A percentile compares a stretch with the other conserved stretches of the same genome.
Evolutionary conservation across 2,329 filamentous ascomycete species (phyloP).

Genomic region (Beauveria caledonica): DNA sequence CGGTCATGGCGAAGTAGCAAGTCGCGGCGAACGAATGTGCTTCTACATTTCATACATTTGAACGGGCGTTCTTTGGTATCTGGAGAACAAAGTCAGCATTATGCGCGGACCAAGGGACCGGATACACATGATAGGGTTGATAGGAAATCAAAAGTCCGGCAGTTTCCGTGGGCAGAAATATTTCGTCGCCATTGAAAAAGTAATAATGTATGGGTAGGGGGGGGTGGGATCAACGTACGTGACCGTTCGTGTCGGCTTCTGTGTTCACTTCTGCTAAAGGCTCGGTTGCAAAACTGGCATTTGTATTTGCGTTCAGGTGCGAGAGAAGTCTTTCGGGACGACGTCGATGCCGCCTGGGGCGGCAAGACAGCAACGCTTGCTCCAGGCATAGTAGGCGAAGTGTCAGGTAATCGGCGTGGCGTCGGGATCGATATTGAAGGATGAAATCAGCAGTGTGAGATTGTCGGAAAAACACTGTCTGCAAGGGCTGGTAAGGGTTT

Average conservation of each 20-base stretch:
- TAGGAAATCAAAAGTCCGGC: neutral
- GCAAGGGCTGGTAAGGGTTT: constrained; percentile 1
- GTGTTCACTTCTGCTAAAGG: constrained; percentile 96
- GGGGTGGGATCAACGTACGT: constrained; percentile 59
- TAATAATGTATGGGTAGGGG: neutral
- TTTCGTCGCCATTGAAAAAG: neutral
- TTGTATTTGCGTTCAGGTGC: constrained; percentile 98
- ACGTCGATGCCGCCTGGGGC: constrained; percentile 58
- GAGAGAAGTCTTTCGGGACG: constrained; percentile 65
- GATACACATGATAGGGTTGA: neutral
- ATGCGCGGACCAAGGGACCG: neutral
- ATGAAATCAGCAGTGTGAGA: constrained; percentile 7
- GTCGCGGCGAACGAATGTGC: constrained; percentile 96
- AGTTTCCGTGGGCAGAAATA: neutral
- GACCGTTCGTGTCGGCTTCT: constrained; percentile 94
- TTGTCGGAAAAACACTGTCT: constrained; percentile 14
- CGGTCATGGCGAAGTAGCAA: constrained; percentile 93
- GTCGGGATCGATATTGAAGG: neutral
- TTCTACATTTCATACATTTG: constrained; percentile 96
- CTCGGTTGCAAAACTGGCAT: constrained; percentile 96
- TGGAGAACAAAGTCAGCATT: constrained; percentile 29
- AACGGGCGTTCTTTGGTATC: constrained; percentile 98
- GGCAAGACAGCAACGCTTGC: constrained; percentile 58
- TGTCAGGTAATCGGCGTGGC: neutral
- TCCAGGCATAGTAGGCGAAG: constrained; percentile 53